These are phyloP conservation scores for Phytophthora ohioensis DNA, from an alignment of 352 stramenopile species.

Conservation along the genomic window DNA sequence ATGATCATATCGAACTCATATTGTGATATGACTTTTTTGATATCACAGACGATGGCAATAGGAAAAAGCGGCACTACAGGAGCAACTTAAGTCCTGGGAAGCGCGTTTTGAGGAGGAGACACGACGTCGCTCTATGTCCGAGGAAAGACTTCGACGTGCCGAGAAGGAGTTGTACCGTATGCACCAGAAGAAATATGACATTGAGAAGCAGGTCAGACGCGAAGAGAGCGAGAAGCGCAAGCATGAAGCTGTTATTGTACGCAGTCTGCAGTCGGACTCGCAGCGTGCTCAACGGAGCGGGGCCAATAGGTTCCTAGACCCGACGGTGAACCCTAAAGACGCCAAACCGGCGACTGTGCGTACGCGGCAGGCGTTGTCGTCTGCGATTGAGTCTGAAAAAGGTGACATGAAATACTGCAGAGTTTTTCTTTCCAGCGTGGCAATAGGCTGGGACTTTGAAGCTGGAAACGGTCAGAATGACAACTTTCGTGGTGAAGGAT, in stretches of 20 bases:
- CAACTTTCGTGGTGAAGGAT: constrained; percentile 8
- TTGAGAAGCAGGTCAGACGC: constrained; percentile 82
- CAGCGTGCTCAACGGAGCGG: constrained; percentile 49
- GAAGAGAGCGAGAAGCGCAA: constrained; percentile 90
- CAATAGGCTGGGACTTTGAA: constrained; percentile 7
- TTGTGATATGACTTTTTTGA: constrained; percentile 4
- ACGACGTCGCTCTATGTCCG: constrained; percentile 68
- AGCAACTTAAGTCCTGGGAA: constrained; percentile 76
- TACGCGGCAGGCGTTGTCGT: constrained; percentile 80
- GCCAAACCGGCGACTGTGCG: constrained; percentile 78
- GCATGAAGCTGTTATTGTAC: constrained; percentile 85
- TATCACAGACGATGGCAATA: constrained; percentile 68
- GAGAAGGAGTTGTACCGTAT: constrained; percentile 92
- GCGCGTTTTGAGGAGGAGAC: constrained; percentile 82
- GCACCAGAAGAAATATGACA: constrained; percentile 93
- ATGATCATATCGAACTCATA: constrained; percentile 8
- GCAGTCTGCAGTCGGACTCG: constrained; percentile 82
- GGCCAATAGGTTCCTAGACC: constrained; percentile 57
- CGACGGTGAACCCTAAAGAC: constrained; percentile 85
- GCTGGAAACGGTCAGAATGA: constrained; percentile 18
- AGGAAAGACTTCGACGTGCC: constrained; percentile 81
- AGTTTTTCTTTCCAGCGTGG: constrained; percentile 5
- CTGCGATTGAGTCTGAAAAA: constrained; percentile 81
- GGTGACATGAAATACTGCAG: constrained; percentile 3
- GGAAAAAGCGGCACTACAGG: constrained; percentile 69